Conservation (phyloP, 2,329 filamentous ascomycete species). For the Didymella lethalis region DNA sequence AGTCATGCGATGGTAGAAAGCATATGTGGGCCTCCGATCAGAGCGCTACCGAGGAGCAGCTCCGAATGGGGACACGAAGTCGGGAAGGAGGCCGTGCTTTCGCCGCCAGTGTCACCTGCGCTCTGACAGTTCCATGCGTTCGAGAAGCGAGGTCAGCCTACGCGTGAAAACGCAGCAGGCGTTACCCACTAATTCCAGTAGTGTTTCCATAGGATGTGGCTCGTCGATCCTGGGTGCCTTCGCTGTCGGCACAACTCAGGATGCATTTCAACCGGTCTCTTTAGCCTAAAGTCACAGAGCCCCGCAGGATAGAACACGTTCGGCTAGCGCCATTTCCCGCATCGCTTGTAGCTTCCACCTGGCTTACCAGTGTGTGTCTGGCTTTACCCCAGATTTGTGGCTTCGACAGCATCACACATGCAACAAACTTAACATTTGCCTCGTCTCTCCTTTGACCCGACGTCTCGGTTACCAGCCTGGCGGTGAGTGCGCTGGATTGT, state of each 20-base stretch:
- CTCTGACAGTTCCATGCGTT: conserved; percentile 50
- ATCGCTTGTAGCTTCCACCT: conserved; percentile 16
- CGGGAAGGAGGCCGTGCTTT: conserved; percentile 30
- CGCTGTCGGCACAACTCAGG: conserved; percentile 19
- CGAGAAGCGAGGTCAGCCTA: conserved; percentile 50
- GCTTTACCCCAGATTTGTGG: conserved; percentile 21
- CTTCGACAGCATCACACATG: conserved; percentile 16
- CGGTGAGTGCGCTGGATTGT: conserved; percentile 27
- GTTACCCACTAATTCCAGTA: conserved; percentile 42
- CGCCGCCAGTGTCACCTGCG: conserved; percentile 45
- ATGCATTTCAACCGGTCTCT: conserved; percentile 20
- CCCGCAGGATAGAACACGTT: conserved; percentile 14
- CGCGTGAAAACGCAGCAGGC: conserved; percentile 41
- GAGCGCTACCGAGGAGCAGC: conserved; percentile 43
- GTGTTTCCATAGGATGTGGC: conserved; percentile 31
- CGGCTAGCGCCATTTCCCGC: conserved; percentile 16
- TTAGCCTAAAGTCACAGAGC: conserved; percentile 27
- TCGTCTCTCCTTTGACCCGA: conserved; percentile 35
- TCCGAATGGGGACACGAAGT: conserved; percentile 41
- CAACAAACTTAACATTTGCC: conserved; percentile 1
- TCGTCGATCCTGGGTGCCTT: conserved; percentile 36
- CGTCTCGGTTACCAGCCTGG: conserved; percentile 12
- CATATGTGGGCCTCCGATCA: conserved; percentile 47
- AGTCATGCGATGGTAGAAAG: conserved; percentile 49
- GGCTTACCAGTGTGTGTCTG: conserved; percentile 19